These are phyloP conservation scores for Ustilago lituana DNA, from an alignment of 1,284 basidiomycete species.

Conservation along the genomic window DNA sequence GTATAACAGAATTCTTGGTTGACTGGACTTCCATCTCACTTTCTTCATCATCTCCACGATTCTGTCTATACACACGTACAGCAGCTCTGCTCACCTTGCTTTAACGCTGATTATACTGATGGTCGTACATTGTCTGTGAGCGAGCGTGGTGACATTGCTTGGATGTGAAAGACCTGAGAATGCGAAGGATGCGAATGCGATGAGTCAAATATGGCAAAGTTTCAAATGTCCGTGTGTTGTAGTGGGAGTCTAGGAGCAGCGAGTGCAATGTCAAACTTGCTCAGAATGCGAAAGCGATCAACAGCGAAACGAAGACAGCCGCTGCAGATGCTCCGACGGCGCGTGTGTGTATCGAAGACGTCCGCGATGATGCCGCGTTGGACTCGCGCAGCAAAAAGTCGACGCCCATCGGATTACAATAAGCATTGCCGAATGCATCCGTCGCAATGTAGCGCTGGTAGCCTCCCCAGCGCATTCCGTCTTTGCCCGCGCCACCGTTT, in stretches of 20 bases:
- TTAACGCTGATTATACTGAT: too few species aligned
- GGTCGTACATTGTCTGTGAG: too few species aligned
- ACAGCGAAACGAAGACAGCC: neutral
- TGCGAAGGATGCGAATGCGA: slow-evolving; percentile 9
- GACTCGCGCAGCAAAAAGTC: slow-evolving; percentile 54
- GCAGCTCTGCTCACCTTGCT: too few species aligned
- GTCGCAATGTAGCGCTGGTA: slow-evolving; percentile 60
- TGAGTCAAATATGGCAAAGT: too few species aligned
- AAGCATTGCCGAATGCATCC: slow-evolving; percentile 64
- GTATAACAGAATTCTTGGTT: too few species aligned
- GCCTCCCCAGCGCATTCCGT: slow-evolving; percentile 60
- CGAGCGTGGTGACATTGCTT: neutral
- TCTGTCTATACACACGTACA: too few species aligned
- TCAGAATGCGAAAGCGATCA: slow-evolving; percentile 7
- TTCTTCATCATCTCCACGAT: too few species aligned
- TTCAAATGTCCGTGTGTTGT: slow-evolving; percentile 1
- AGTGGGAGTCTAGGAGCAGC: too few species aligned
- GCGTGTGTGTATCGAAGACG: neutral
- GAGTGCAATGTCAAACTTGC: neutral
- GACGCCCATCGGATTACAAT: slow-evolving; percentile 64
- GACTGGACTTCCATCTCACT: too few species aligned
- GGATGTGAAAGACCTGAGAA: neutral
- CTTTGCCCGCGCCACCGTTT: slow-evolving; percentile 61
- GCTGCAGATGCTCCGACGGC: neutral
- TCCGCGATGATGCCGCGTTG: slow-evolving; percentile 15